phyloP scores from a whole-genome alignment of 305 asterid genomes.

The Solanum hybrid region DNA sequence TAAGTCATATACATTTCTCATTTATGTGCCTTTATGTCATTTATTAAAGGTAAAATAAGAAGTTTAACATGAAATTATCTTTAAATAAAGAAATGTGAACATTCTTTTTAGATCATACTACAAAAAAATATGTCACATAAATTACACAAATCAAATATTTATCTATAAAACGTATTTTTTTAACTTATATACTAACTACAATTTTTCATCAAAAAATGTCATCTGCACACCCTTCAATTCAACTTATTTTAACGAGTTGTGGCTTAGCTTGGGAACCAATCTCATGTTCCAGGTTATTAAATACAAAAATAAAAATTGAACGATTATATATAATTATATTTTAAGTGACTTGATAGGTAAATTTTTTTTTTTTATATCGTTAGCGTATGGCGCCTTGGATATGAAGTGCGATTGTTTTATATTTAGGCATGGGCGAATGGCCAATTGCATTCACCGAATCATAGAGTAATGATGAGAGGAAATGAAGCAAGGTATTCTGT shows the following conservation, averaged over 20 bases:
- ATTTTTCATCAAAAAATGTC: too few species aligned
- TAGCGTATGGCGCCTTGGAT: too few species aligned
- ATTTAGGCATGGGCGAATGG: constrained; percentile 62
- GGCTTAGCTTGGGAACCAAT: not conserved
- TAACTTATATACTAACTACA: not conserved
- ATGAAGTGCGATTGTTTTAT: not conserved
- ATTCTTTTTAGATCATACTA: not conserved
- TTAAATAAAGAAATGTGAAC: not conserved
- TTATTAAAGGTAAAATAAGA: too few species aligned
- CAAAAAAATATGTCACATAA: too few species aligned
- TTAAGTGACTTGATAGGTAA: not conserved
- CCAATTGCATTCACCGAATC: constrained; percentile 26
- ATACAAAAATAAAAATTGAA: too few species aligned
- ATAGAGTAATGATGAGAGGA: constrained; percentile 50
- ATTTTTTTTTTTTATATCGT: not conserved
- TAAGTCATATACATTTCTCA: not conserved
- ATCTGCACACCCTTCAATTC: not conserved
- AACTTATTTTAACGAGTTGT: not conserved
- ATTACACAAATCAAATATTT: too few species aligned
- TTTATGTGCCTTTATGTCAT: not conserved
- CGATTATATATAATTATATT: not conserved
- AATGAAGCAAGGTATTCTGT: constrained; percentile 29
- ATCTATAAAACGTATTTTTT: not conserved
- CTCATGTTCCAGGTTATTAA: not conserved
- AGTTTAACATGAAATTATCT: not conserved